Evolutionary conservation across 805 yeast species (phyloP).

Genomic region (Kazachstania martiniae): DNA sequence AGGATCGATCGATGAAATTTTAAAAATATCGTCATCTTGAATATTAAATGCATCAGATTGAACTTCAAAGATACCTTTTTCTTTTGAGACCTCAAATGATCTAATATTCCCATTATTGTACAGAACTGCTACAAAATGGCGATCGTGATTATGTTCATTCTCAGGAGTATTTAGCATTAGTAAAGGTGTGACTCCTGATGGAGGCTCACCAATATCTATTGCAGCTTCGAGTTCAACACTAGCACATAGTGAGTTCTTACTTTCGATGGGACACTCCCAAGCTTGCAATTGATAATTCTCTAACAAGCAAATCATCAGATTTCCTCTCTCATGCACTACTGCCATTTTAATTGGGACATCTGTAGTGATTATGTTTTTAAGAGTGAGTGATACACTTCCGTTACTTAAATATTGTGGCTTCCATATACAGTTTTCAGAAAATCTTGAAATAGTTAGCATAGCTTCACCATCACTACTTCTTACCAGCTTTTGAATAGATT

Average conservation of each 20-base stretch:
- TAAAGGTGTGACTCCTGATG: constrained; percentile 9
- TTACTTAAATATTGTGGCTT: constrained; percentile 28
- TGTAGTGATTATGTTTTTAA: constrained; percentile 34
- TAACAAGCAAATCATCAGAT: constrained; percentile 35
- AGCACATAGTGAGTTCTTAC: constrained; percentile 9
- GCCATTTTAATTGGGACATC: constrained; percentile 39
- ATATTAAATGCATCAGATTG: constrained; percentile 10
- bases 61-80: constrained; percentile 28
- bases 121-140: constrained; percentile 42
- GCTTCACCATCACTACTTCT: constrained; percentile 61
- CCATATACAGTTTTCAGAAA: constrained; percentile 50
- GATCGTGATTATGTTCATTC: constrained; percentile 20
- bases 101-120: constrained; percentile 27
- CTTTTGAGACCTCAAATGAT: constrained; percentile 24
- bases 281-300: constrained; percentile 35
- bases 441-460: constrained; percentile 48
- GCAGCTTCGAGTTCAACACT: constrained; percentile 5
- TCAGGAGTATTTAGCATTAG: constrained; percentile 31
- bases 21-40: constrained; percentile 29
- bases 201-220: background rate
- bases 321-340: constrained; percentile 38
- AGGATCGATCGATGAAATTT: constrained; percentile 56
- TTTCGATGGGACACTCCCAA: constrained; percentile 45
- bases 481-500: constrained; percentile 57
- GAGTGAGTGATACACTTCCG: constrained; percentile 27